Percentiles rank a stretch among this genome's conserved stretches.
Conservation (phyloP, 176 grass and related monocot species). For the Sorghum bicolor region DNA sequence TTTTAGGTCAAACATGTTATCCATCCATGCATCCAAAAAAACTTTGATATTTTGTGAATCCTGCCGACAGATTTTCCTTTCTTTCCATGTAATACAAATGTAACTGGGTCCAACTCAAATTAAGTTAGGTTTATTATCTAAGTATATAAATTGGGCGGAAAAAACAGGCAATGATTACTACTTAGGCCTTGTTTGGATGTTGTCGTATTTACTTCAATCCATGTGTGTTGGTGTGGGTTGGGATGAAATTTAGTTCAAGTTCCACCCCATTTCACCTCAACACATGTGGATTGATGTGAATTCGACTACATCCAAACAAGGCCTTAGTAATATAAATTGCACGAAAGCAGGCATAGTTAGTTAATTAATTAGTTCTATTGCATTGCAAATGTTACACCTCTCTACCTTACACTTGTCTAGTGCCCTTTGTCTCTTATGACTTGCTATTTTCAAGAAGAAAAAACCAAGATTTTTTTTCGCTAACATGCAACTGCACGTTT, state of each 20-base stretch:
- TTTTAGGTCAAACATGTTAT: neutral
- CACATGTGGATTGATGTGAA: too few relatives aligned
- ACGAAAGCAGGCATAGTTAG: neutral
- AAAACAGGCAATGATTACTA: neutral
- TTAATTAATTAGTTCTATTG: neutral
- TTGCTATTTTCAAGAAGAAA: too few relatives aligned
- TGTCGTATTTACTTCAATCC: too few relatives aligned
- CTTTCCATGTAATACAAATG: neutral
- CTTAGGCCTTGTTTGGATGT: too few relatives aligned
- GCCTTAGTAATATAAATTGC: neutral
- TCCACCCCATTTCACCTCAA: too few relatives aligned
- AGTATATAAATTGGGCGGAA: neutral
- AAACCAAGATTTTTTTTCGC: too few relatives aligned
- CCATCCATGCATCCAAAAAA: neutral
- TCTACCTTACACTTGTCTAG: too few relatives aligned
- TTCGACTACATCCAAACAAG: too few relatives aligned
- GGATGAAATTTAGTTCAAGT: too few relatives aligned
- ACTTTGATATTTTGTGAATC: neutral
- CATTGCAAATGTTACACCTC: neutral
- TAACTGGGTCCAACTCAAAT: neutral
- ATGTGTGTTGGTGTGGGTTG: too few relatives aligned
- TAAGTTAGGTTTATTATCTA: neutral
- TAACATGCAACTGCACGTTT: too few relatives aligned
- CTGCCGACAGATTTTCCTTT: slow-evolving; percentile 9
- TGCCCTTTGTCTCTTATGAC: neutral